Conservation (phyloP, 23 red algal species). For the Gracilariopsis chorda region DNA sequence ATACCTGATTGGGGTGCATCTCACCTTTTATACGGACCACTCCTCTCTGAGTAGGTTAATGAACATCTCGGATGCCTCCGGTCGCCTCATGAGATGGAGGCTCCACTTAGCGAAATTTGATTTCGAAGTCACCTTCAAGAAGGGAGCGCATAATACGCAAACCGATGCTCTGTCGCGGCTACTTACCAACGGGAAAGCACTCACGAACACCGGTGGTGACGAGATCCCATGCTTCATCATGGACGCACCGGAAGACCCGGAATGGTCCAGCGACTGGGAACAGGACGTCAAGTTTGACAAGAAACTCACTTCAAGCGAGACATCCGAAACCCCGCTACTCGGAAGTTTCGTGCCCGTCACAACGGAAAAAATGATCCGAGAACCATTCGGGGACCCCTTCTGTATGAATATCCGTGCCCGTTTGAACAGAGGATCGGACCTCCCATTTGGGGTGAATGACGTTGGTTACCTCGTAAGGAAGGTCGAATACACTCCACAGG, state of each 20-base stretch:
- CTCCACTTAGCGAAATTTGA: neutral
- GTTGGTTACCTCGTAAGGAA: neutral
- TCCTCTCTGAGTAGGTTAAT: neutral
- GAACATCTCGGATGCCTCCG: neutral
- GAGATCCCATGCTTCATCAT: too few relatives aligned
- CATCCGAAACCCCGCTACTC: too few relatives aligned
- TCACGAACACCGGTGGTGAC: too few relatives aligned
- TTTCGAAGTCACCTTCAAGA: neutral
- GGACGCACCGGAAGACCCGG: too few relatives aligned
- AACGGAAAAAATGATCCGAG: too few relatives aligned
- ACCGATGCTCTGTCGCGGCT: neutral
- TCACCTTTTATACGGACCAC: neutral
- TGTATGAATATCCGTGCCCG: neutral
- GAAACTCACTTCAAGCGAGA: too few relatives aligned
- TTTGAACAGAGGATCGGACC: neutral
- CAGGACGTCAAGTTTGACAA: too few relatives aligned
- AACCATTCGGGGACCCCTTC: too few relatives aligned
- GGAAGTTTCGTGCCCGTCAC: too few relatives aligned
- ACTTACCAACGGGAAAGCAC: too few relatives aligned
- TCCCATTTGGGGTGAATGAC: slow-evolving; percentile 7
- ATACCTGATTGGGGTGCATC: neutral
- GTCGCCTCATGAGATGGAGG: neutral
- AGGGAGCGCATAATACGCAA: neutral
- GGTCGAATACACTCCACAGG: neutral
- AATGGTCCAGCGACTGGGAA: too few relatives aligned